Base-by-base conservation (phyloP, 1,284 basidiomycete genomes). In the Leccinum holopus region DNA sequence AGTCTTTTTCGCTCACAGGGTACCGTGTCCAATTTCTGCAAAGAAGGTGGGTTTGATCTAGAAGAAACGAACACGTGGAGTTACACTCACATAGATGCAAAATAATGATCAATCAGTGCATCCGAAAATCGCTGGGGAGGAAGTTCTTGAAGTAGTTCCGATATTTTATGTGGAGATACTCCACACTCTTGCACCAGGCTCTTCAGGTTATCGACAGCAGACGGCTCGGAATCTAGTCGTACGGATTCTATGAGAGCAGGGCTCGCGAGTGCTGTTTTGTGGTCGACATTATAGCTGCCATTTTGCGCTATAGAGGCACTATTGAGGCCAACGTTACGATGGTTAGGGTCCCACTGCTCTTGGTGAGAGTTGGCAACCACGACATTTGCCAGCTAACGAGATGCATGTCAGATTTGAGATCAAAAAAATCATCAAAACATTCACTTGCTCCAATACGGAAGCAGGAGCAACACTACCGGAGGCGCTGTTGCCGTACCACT, bases 11-110 rank as follows among this genome's bases (percentile, higher is more conserved):
- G 55, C 93, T 94, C 35, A 97, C 85, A 33, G 95, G 95, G 75
- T 97, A 95, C 47, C 95, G 87, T n/a, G 94, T 94, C 84, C 92
- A 94, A 73, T 97, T 97, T 75, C 95, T 95, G 69, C 51, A 57
- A 63, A 18, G 44, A 65, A 56, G 51, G 51, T 59, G 16, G 61
- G 53, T 55, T 21, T 32, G 11, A 47, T 65, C 51, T 44, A 61
- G 41, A 55, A 32, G 61, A 21, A 58, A 59, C 5, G 16, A 55
- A 35, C 55, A 25, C 9, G 8, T 41, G 28, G 12, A 51, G 37
- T 32, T 49, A 54, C 12, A 78, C 88, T 71, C 68, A 91, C 91
- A 93, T 84, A n/a, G 84, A 80, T 41, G 78, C 75, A 69, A 93
- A 93, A 68, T 93, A 93, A 70, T 88, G 85, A 68, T 92, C 87